Evolutionary conservation across 371 early-diverging fungal species (phyloP).

Genomic region (Sanchytrium tribonematis): DNA sequence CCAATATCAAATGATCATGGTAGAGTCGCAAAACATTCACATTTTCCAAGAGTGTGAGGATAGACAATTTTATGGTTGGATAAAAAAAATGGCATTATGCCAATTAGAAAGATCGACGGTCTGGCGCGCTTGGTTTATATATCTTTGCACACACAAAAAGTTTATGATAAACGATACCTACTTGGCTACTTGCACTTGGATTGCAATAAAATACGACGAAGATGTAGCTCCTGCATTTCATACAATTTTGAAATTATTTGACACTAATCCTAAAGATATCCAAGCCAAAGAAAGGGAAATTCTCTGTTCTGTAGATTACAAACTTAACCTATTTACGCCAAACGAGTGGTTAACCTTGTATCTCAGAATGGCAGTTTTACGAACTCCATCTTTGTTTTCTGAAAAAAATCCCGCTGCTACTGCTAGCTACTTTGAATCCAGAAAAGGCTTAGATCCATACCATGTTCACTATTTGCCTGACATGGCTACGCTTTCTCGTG

Average conservation of each 20-base stretch:
- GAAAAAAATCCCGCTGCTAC: neutral
- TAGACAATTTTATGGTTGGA: neutral
- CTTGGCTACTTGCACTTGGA: slow-evolving; percentile 1
- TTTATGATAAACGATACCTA: neutral
- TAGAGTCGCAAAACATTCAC: neutral
- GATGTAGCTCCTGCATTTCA: neutral
- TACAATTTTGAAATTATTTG: neutral
- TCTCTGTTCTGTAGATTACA: neutral
- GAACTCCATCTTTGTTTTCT: neutral
- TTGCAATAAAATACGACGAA: neutral
- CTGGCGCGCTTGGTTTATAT: neutral
- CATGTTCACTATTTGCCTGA: neutral
- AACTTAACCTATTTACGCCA: neutral
- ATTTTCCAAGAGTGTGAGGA: neutral
- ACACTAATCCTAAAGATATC: neutral
- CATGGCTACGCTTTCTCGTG: neutral
- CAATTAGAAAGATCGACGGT: neutral
- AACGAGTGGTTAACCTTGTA: neutral
- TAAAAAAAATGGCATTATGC: neutral
- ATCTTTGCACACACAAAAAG: neutral
- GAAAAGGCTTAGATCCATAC: neutral
- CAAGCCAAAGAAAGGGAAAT: neutral
- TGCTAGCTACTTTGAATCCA: neutral
- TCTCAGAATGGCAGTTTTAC: neutral
- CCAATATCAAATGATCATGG: neutral